phyloP scores from a whole-genome alignment of 805 yeast genomes.

The Ogataea zsoltii region DNA sequence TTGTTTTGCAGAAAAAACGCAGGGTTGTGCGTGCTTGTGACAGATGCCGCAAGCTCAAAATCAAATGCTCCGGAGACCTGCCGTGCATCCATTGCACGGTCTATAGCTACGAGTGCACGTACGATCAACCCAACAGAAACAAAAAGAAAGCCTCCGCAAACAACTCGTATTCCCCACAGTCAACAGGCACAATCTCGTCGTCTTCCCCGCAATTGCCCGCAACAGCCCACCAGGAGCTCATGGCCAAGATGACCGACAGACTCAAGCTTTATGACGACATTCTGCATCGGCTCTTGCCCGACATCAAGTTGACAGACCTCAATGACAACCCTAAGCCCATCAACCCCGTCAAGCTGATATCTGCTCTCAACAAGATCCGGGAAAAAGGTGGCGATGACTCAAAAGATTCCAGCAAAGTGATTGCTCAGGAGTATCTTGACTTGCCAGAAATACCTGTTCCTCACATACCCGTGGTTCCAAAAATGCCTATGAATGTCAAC shows the following conservation, averaged over 20 bases:
- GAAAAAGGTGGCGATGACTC: conserved; percentile 24
- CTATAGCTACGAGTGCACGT: conserved; percentile 80
- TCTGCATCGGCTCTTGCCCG: conserved; percentile 33
- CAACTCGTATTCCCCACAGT: background rate
- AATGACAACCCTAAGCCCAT: conserved; percentile 35
- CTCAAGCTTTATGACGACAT: conserved; percentile 36
- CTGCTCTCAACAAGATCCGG: conserved; percentile 31
- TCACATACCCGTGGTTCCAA: conserved; percentile 23
- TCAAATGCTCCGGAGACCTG: conserved; percentile 51
- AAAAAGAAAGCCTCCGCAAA: conserved; percentile 37
- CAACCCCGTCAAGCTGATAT: conserved; percentile 34
- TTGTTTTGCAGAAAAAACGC: conserved; percentile 31
- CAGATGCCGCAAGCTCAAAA: conserved; percentile 50
- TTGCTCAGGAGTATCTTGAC: conserved; percentile 29
- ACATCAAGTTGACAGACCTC: conserved; percentile 32
- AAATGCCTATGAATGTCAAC: conserved; percentile 14
- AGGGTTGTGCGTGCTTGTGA: conserved; percentile 54
- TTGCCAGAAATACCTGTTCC: conserved; percentile 37
- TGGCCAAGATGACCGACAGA: conserved; percentile 34
- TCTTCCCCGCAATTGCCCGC: conserved; percentile 8
- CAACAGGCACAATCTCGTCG: conserved; percentile 18
- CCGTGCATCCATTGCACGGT: conserved; percentile 73
- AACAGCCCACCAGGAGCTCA: conserved; percentile 24
- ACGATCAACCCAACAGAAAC: conserved; percentile 61
- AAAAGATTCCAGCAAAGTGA: conserved; percentile 19